Base-by-base conservation (phyloP, 2,329 filamentous ascomycete genomes). In the Periglandula ipomoeae region DNA sequence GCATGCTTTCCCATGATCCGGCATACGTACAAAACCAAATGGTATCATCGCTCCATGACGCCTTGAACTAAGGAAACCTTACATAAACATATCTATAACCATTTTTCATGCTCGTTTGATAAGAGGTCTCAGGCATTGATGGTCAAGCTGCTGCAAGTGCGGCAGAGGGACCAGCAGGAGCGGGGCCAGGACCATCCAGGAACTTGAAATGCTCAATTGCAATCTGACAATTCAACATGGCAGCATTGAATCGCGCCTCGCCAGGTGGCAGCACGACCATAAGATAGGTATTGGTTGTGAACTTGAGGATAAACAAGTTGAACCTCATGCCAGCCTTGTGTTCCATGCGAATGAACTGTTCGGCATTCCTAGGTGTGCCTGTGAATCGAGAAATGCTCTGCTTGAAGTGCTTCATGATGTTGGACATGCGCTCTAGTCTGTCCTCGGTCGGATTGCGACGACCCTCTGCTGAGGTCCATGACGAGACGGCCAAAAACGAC, bases 371-470 rank as follows among this genome's bases (percentile, higher is more conserved):
- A n/a, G 86, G 85, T 23, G 85, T 86, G 44, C 85, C 85, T 1
- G 85, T 89, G 65, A 87, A 89, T 57, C 85, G 82, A 49, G 80
- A 83, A 52, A 80, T 78, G 54, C 74, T 81, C 70, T 97, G 91
- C 73, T 97, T 98, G 73, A 97, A 96, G 51, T 91, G 90, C 71
- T 98, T 98, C 70, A 98, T 86, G 61, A 98, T 96, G 66, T 95
- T 97, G 53, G 86, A 93, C 62, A 98, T 87, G 57, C 78, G 85
- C 73, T 98, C 93, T 59, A 95, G 89, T 3, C 93, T 86, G 68
- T 98, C 93, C 45, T 85, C 85, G 53, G 88, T 94, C 1, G 93
- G 91, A 64, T 98, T 98, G 45, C 79, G 69, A 32, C 78, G 75
- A 40, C 89, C 89, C 53, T 84, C 76, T 17, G 80, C 75, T 2